These are phyloP conservation scores for Blastobotrys aristatus DNA, from an alignment of 1,139 yeast species.

Conservation along the genomic window DNA sequence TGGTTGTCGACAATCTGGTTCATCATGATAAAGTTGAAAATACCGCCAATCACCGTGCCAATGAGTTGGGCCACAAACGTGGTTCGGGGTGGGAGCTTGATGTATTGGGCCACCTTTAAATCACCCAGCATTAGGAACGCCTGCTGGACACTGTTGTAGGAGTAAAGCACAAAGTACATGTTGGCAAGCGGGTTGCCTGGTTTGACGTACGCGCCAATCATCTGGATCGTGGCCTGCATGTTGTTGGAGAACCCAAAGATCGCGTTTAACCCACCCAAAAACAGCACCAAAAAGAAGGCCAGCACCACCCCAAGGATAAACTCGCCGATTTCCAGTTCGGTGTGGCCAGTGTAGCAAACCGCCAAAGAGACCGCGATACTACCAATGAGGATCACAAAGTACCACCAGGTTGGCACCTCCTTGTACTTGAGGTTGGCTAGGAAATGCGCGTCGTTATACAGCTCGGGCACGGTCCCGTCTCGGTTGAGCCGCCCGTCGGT, in stretches of 20 bases:
- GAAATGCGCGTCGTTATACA: constrained; percentile 51
- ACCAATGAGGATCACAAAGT: constrained; percentile 40
- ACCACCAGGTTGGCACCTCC: constrained; percentile 61
- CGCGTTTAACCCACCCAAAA: constrained; percentile 40
- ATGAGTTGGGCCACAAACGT: constrained; percentile 42
- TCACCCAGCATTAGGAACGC: constrained; percentile 36
- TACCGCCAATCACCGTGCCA: constrained; percentile 36
- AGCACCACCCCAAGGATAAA: constrained; percentile 45
- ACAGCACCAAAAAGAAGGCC: constrained; percentile 43
- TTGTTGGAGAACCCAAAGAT: constrained; percentile 37
- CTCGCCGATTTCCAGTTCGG: constrained; percentile 52
- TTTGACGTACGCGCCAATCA: constrained; percentile 45
- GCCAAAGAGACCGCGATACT: constrained; percentile 46
- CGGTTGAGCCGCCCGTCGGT: constrained; percentile 27
- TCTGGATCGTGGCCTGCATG: constrained; percentile 45
- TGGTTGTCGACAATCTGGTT: constrained; percentile 28
- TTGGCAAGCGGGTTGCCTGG: constrained; percentile 46
- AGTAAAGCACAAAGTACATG: constrained; percentile 29
- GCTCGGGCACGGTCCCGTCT: constrained; percentile 33
- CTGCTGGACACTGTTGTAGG: constrained; percentile 25
- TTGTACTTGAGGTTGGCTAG: constrained; percentile 49
- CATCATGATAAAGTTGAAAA: constrained; percentile 32
- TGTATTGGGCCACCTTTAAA: constrained; percentile 50
- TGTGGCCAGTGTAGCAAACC: constrained; percentile 38
- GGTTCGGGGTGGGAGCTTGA: constrained; percentile 44